phyloP scores from a whole-genome alignment of 352 stramenopile species.

The Phytopythium vexans region DNA sequence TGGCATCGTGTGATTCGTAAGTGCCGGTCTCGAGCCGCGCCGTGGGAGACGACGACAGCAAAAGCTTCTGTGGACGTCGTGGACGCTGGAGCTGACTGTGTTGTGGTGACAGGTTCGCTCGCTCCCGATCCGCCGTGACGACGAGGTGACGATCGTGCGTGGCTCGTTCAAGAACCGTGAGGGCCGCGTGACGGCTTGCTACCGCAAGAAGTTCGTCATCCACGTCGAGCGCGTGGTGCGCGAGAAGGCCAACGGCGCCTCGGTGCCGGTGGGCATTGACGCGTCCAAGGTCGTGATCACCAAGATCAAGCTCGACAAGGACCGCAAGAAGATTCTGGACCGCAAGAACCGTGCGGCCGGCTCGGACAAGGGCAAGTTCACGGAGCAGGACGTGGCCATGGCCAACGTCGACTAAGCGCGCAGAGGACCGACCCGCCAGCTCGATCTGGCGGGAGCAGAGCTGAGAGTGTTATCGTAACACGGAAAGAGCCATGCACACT shows the following conservation, averaged over 20 bases:
- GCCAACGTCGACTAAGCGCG: constrained; percentile 85
- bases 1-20: constrained; percentile 86
- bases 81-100: constrained; percentile 8
- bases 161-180: constrained; percentile 98
- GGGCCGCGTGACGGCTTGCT: constrained; percentile 97
- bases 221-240: constrained; percentile 98
- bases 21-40: constrained; percentile 33
- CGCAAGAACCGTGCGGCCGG: constrained; percentile 93
- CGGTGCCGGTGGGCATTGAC: constrained; percentile 97
- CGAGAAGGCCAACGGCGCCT: constrained; percentile 98
- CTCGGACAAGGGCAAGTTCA: constrained; percentile 90
- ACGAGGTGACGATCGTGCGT: constrained; percentile 98
- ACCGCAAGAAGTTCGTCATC: constrained; percentile 99
- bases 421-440: constrained; percentile 9
- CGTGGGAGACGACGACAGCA: neutral
- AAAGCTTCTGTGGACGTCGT: neutral
- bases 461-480: constrained; percentile 38
- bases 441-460: constrained; percentile 15
- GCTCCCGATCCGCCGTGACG: constrained; percentile 98
- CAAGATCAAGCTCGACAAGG: constrained; percentile 99
- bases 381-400: constrained; percentile 84
- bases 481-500: constrained; percentile 38
- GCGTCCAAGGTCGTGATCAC: constrained; percentile 99
- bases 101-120: constrained; percentile 86
- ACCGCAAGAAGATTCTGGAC: constrained; percentile 98